These are phyloP conservation scores for Clarireedia homoeocarpa DNA, from an alignment of 2,329 filamentous ascomycete genomes.

Conservation along the genomic window DNA sequence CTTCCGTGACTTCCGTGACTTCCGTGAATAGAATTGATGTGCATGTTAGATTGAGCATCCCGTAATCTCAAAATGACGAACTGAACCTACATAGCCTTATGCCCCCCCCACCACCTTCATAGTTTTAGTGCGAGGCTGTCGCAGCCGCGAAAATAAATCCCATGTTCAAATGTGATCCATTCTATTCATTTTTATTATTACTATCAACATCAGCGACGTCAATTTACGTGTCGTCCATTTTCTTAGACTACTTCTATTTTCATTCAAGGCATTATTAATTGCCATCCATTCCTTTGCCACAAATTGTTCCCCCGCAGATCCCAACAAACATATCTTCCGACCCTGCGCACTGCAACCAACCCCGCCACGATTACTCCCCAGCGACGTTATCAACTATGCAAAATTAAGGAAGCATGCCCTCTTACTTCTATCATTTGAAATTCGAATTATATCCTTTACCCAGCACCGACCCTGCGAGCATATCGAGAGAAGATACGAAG, in stretches of 20 bases:
- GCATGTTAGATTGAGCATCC: neutral
- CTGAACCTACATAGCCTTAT: neutral
- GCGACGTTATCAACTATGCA: neutral
- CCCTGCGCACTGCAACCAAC: neutral
- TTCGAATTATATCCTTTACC: slow-evolving; percentile 49
- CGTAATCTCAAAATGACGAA: neutral
- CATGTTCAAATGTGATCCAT: neutral
- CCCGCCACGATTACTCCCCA: too few species aligned
- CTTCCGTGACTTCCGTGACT: neutral
- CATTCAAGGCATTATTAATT: too few species aligned
- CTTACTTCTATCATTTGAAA: slow-evolving; percentile 58
- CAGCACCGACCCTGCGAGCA: slow-evolving; percentile 9
- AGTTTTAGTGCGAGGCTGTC: slow-evolving; percentile 4
- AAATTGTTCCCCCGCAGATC: neutral
- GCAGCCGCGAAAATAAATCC: slow-evolving; percentile 1
- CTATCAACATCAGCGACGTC: neutral
- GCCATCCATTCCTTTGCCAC: neutral
- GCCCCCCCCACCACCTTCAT: neutral
- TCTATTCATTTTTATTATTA: neutral
- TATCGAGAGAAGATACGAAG: slow-evolving; percentile 5
- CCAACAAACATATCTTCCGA: neutral
- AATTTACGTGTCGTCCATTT: neutral
- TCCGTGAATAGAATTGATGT: neutral
- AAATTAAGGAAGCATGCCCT: slow-evolving; percentile 17
- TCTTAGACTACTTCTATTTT: neutral